phyloP scores from a whole-genome alignment of 148 eudicot genomes.

The Talinum fruticosum region DNA sequence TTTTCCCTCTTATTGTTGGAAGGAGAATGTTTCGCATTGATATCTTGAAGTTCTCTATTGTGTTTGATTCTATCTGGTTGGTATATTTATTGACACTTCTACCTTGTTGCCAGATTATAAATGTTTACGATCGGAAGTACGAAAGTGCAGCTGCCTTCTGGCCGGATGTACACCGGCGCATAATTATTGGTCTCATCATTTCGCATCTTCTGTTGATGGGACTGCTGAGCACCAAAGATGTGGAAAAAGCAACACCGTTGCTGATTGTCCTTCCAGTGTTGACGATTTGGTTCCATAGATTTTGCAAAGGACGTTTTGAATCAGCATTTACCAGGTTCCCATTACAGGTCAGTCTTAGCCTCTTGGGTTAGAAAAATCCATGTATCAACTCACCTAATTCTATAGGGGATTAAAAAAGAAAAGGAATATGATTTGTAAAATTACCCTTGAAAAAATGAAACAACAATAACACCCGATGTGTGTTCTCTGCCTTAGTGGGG shows the following conservation, averaged over 20 bases:
- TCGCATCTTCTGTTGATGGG: conserved; percentile 78
- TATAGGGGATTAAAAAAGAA: no score
- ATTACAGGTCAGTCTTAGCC: conserved; percentile 52
- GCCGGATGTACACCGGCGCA: conserved; percentile 90
- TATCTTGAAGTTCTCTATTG: no score
- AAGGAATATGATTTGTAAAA: no score
- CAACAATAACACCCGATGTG: no score
- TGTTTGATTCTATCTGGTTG: no score
- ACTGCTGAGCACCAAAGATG: conserved; percentile 62
- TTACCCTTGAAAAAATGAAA: no score
- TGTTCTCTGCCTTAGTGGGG: no score
- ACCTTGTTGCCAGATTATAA: conserved; percentile 56
- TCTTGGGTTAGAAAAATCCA: no score
- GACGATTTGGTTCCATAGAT: conserved; percentile 77
- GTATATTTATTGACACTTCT: no score
- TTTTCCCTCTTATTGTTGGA: no score
- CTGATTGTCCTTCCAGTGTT: conserved; percentile 72
- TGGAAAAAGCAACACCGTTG: conserved; percentile 46
- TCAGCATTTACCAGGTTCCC: conserved; percentile 72
- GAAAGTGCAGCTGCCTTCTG: conserved; percentile 90
- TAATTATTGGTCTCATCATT: conserved; percentile 62
- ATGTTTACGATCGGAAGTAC: conserved; percentile 85
- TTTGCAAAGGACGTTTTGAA: conserved; percentile 92
- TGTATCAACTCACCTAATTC: no score
- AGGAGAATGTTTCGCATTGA: no score